Evolutionary conservation across 306 rosid species (phyloP).

Genomic region (Luffa aegyptiaca): DNA sequence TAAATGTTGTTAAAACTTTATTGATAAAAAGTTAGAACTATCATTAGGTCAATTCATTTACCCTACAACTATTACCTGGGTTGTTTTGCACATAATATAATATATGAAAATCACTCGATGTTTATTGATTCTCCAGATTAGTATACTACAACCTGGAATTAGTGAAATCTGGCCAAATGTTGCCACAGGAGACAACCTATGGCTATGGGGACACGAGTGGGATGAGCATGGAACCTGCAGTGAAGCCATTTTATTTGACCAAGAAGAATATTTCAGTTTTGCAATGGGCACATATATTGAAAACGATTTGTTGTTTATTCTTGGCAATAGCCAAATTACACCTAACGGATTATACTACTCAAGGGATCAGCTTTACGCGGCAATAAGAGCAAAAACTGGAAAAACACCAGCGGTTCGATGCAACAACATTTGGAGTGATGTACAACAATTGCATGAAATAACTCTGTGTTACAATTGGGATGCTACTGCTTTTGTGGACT

Average conservation of each 20-base stretch:
- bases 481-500: background rate
- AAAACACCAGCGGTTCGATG: background rate
- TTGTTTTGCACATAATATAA: too few species aligned
- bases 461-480: background rate
- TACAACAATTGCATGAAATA: background rate
- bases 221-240: background rate
- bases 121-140: background rate
- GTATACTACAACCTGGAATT: background rate
- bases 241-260: background rate
- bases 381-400: background rate
- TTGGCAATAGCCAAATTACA: background rate
- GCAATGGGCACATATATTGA: background rate
- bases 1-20: too few species aligned
- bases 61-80: too few species aligned
- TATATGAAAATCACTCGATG: too few species aligned
- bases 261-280: background rate
- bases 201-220: background rate
- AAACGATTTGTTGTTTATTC: background rate
- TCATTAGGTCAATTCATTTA: too few species aligned
- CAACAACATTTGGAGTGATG: background rate
- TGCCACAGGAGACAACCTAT: background rate
- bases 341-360: background rate
- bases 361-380: background rate
- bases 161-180: background rate
- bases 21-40: too few species aligned